Evolutionary conservation across 352 stramenopile genomes (phyloP).

Genomic region (Pythium guiyangense): DNA sequence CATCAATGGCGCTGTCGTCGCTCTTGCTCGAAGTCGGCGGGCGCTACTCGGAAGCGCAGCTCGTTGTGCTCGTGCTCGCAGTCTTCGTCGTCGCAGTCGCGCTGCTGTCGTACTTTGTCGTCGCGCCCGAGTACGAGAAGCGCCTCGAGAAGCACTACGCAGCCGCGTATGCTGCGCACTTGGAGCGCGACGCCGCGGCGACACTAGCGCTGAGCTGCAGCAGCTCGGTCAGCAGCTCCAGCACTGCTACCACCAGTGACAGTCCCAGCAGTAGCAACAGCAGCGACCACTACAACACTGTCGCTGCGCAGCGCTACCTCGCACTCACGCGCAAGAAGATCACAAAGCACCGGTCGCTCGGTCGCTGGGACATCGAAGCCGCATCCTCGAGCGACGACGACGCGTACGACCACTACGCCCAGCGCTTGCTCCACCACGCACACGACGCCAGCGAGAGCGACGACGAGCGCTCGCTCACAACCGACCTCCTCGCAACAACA

Average conservation of each 20-base stretch:
- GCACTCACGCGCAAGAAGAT: conserved; percentile 19
- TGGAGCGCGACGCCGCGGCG: conserved; percentile 2
- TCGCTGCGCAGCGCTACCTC: conserved; percentile 9
- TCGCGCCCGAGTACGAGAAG: conserved; percentile 74
- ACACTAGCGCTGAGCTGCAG: conserved; percentile 7
- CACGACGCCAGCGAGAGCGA: neutral
- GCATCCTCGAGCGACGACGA: conserved; percentile 40
- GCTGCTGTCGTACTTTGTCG: conserved; percentile 78
- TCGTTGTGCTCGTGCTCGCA: conserved; percentile 48
- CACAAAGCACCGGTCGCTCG: conserved; percentile 36
- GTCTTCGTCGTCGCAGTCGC: conserved; percentile 50
- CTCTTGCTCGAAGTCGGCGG: conserved; percentile 19
- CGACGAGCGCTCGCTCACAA: neutral
- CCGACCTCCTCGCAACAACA: neutral
- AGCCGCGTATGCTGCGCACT: conserved; percentile 25
- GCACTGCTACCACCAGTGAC: conserved; percentile 2
- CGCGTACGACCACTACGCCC: conserved; percentile 12
- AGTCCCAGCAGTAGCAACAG: neutral
- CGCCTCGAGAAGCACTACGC: conserved; percentile 57
- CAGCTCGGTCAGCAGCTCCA: conserved; percentile 15
- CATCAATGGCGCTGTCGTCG: conserved; percentile 6
- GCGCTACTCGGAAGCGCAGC: conserved; percentile 41
- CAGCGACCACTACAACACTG: no score
- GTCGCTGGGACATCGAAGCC: conserved; percentile 39
- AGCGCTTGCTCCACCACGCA: conserved; percentile 1